phyloP scores from a whole-genome alignment of 2,329 filamentous ascomycete genomes.

The Aspergillus tubingensis region DNA sequence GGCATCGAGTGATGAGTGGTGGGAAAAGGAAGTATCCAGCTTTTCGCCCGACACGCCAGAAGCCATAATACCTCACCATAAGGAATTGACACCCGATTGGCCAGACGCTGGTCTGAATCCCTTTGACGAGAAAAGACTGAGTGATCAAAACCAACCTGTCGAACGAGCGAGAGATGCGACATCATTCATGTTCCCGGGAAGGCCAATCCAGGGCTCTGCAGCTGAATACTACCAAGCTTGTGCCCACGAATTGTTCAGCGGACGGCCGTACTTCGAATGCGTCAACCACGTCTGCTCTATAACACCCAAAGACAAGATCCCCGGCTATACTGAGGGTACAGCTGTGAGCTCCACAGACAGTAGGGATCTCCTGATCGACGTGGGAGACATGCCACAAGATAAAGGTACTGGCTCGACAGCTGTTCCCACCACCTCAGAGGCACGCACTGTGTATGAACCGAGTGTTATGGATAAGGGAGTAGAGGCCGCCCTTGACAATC shows the following conservation, averaged over 20 bases:
- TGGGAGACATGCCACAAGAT: conserved; percentile 18
- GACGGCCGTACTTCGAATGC: conserved; percentile 47
- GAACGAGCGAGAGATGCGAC: background rate
- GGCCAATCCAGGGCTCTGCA: conserved; percentile 35
- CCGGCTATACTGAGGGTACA: conserved; percentile 12
- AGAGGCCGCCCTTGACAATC: background rate
- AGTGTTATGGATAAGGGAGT: background rate
- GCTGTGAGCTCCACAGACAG: background rate
- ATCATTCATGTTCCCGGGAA: conserved; percentile 30
- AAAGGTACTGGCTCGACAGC: background rate
- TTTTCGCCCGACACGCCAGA: conserved; percentile 36
- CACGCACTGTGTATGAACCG: conserved; percentile 9
- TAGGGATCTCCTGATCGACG: conserved; percentile 21
- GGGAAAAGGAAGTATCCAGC: conserved; percentile 31
- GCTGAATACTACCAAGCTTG: conserved; percentile 50
- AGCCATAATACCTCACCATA: conserved; percentile 17
- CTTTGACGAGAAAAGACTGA: conserved; percentile 18
- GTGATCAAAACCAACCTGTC: conserved; percentile 6
- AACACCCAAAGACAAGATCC: conserved; percentile 28
- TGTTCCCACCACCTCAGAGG: background rate
- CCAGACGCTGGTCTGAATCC: conserved; percentile 20
- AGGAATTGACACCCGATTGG: conserved; percentile 21
- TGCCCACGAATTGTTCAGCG: conserved; percentile 46
- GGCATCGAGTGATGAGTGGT: conserved; percentile 29
- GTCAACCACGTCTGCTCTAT: conserved; percentile 46